Percentiles rank a stretch among this genome's conserved stretches.
Conservation (phyloP, 495 filamentous ascomycete species). For the Apodospora peruviana region DNA sequence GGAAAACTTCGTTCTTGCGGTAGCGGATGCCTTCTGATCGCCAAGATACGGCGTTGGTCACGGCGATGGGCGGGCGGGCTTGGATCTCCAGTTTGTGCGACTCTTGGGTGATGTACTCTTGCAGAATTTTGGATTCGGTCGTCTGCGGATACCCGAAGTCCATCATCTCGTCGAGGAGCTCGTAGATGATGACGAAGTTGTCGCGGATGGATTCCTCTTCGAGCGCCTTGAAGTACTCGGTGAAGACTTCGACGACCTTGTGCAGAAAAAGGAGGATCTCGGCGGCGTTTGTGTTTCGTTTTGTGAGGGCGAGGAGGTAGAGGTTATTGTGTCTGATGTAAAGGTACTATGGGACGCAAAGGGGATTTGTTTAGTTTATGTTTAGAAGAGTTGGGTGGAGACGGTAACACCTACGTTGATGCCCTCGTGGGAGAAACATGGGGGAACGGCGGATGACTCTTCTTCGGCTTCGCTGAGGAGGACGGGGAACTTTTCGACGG, state of each 20-base stretch:
- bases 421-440: conserved; percentile 97
- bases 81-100: conserved; percentile 97
- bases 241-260: conserved; percentile 97
- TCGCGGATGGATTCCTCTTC: conserved; percentile 99
- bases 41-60: conserved; percentile 98
- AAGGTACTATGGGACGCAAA: conserved; percentile 81
- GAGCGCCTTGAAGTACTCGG: conserved; percentile 99
- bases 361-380: too few species aligned
- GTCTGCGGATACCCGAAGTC: conserved; percentile 99
- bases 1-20: conserved; percentile 98
- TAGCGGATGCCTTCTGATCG: conserved; percentile 97
- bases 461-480: conserved; percentile 98
- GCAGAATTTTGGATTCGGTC: conserved; percentile 97
- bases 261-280: conserved; percentile 98
- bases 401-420: conserved; percentile 69
- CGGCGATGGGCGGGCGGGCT: conserved; percentile 97
- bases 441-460: conserved; percentile 94
- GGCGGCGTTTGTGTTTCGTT: conserved; percentile 97
- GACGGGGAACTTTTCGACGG: conserved; percentile 96
- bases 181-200: conserved; percentile 99
- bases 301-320: conserved; percentile 95
- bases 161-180: conserved; percentile 99
- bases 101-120: conserved; percentile 99
- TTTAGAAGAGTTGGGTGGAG: background rate
- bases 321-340: conserved; percentile 99